Evolutionary conservation across 1,284 basidiomycete species (phyloP), one percentile per base, ranked within the genome.

Genomic region (Marasmius sp.): DNA sequence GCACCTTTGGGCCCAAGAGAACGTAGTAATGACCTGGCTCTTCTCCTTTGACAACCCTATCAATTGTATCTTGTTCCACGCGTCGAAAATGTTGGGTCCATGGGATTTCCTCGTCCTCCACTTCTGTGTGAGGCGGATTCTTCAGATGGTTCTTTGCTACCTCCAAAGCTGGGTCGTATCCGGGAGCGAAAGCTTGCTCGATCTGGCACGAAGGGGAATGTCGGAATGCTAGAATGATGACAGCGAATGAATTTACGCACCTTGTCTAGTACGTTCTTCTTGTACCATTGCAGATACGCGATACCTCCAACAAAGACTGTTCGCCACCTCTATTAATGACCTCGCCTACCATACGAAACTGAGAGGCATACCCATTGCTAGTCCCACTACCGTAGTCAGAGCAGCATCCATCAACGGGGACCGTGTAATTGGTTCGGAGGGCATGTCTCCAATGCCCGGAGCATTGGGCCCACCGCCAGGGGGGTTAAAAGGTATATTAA

Each of bases 91-190:
- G 87, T 58, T 85, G 74, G 14, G 84, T 80, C 85, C 82, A 84
- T 33, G 78, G 76, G 20, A 68, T 67, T 22, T 76, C 76, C 38
- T 82, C 59, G 16, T 68, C 69, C 18, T 67, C 64, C 39, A 68
- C 62, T 8, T 71, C 66, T n/a, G 67, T 1, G 65, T 62, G 14
- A 52, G 37, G 16, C 33, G 64, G 64, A 54, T 66, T 67, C 64
- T 75, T 74, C 51, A 77, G 77, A 41, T 79, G 75, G 37, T 80
- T 72, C 43, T 79, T 83, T 4, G 84, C 87, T 14, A 93, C 80
- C 68, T 93, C 91, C 8, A 95, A 81, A 1, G 90, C 92, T 20
- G 91, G 91, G 69, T 93, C 92, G 67, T 89, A 89, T 3, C 88
- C 88, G 18, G 81, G 71, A 41, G 77, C 75, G 68, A 92, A 90